Base-by-base conservation (phyloP, 2,329 filamentous ascomycete species). In the Penicillium sp. region DNA sequence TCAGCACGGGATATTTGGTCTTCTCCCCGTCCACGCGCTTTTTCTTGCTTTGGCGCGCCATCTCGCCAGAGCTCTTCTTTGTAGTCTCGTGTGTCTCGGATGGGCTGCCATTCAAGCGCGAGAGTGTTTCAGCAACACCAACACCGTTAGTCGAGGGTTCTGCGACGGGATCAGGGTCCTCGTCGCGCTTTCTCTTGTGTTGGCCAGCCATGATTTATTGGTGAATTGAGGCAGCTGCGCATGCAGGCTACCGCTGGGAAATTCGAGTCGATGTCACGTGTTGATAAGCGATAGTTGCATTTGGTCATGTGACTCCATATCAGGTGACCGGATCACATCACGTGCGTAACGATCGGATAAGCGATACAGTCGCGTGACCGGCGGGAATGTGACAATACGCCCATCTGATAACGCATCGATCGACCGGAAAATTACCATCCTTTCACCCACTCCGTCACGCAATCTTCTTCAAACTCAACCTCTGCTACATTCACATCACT, bases 1-100 rank as follows among this genome's bases (percentile, higher is more conserved):
- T 77, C 42, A 87, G 77, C 21, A 76, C 72, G 2, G 81, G 81
- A 58, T 83, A 83, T 63, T 81, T 81, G 37, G 71, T 70, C 59
- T 76, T 79, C 37, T 75, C 71, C 2, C 74, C 73, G 45, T 75
- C 72, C 5, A 71, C 66, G 40, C 53, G 58, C 47, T 55, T 67
- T 46, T 55, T 63, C 45, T 58, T 64, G 42, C 23, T 36, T 28
- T 44, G 3, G 21, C 6, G 16, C n/a, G 21, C 11, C 28, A 31
- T 21, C 14, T 28, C 9, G 1, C 34, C 28, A 8, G 16, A 33
- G 26, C 19, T 1, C 1, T 37, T 29, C 16, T 19, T 21, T 23
- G 18, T 26, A n/a, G 39, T 28, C 5, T 43, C 14, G 42, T 28
- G 36, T 18, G 61, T 8, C 28, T 45, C 43, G n/a, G 54, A 39